phyloP scores from a whole-genome alignment of 371 early-diverging fungal genomes.

The Mortierella sp. region DNA sequence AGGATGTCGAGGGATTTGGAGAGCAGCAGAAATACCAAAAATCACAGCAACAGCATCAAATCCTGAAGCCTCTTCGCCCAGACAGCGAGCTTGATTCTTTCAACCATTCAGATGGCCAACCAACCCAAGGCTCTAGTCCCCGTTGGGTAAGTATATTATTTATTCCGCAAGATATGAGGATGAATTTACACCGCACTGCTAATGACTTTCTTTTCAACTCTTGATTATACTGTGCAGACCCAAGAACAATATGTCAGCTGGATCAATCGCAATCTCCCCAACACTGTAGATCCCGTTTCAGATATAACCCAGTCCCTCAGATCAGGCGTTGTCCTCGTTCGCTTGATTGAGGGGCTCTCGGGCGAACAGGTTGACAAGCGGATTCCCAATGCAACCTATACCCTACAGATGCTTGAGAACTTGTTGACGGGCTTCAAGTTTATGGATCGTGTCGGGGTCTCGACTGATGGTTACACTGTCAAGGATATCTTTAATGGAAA shows the following conservation, averaged over 20 bases:
- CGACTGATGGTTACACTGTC: constrained; percentile 65
- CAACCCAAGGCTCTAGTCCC: neutral
- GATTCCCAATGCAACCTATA: constrained; percentile 55
- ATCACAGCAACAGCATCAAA: constrained; percentile 9
- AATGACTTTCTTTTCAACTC: neutral
- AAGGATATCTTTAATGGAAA: constrained; percentile 72
- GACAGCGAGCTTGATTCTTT: constrained; percentile 49
- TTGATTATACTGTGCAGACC: constrained; percentile 37
- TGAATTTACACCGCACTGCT: neutral
- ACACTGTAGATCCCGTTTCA: constrained; percentile 55
- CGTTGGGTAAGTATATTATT: constrained; percentile 29
- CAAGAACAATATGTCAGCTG: constrained; percentile 66
- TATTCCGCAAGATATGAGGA: neutral
- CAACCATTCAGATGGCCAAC: constrained; percentile 6
- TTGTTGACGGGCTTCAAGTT: constrained; percentile 71
- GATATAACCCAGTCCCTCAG: constrained; percentile 64
- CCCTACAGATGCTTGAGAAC: constrained; percentile 64
- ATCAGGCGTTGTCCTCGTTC: constrained; percentile 66
- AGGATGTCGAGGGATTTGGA: constrained; percentile 50
- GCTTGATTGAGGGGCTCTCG: constrained; percentile 65
- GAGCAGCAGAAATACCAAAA: constrained; percentile 1
- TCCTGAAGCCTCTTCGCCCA: constrained; percentile 33
- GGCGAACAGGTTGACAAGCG: constrained; percentile 60
- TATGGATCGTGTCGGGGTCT: constrained; percentile 67
- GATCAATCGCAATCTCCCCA: constrained; percentile 65